A percentile compares a stretch with the other conserved stretches of the same genome.
Evolutionary conservation across 768 basidiomycete species (phyloP).

Genomic region (Guyanaporus albipodus): DNA sequence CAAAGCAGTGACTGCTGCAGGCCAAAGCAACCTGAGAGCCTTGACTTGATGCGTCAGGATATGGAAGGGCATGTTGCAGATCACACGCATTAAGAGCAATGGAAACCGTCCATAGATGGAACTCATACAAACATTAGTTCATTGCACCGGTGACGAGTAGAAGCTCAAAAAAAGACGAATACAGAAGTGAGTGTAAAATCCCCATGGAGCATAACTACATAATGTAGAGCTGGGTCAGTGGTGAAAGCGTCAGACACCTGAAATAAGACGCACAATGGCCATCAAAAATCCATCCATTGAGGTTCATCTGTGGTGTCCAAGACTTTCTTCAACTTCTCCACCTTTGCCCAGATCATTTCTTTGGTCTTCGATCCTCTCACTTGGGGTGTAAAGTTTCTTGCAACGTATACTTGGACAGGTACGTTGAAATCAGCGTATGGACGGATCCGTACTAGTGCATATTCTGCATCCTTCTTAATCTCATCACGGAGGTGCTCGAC

Average conservation of each 20-base stretch:
- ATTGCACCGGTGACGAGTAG: too few species aligned
- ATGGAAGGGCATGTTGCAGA: slow-evolving; percentile 68
- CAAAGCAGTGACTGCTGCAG: slow-evolving; percentile 46
- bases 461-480: neutral
- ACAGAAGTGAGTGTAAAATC: too few species aligned
- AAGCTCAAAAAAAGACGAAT: too few species aligned
- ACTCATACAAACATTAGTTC: too few species aligned
- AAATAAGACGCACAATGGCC: neutral
- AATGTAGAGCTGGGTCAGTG: too few species aligned
- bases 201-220: too few species aligned
- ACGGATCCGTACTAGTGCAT: neutral
- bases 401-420: neutral
- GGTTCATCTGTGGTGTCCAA: neutral
- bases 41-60: slow-evolving; percentile 79
- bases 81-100: too few species aligned
- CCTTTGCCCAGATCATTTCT: neutral
- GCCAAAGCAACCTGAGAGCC: slow-evolving; percentile 64
- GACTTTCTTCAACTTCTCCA: slow-evolving; percentile 1
- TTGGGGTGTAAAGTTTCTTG: neutral
- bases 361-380: neutral
- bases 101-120: too few species aligned
- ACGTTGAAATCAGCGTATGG: too few species aligned
- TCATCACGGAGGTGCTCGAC: neutral
- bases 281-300: neutral
- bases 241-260: too few species aligned